Evolutionary conservation across 139 green algal genomes (phyloP), one percentile per base, ranked within the genome.

Genomic region (Tetraselmis chui): DNA sequence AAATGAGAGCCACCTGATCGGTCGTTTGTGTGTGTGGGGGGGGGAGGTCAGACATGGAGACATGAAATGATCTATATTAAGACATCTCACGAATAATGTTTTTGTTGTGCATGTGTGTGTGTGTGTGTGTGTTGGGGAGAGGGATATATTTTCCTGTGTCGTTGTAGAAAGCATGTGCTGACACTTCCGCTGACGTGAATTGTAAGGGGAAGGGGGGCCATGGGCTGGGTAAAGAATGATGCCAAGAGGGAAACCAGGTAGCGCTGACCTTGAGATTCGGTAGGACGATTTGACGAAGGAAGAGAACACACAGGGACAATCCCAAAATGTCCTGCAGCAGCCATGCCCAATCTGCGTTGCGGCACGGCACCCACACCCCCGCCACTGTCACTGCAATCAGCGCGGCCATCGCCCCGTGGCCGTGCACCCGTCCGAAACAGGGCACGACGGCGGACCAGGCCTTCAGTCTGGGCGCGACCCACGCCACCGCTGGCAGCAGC

Each of bases 291-390:
- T 89, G 87, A 23, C 89, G 83, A 45, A 98, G 85, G 1, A 97
- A 81, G 28, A 93, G 75, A 30, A 95, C 76, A 80, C 96, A 92
- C 32, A 98, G 77, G 18, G 76, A 85, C 1, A 96, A 81, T 18
- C 89, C 92, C 81, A 95, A 81, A 23, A 85, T 0, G 79, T 97
- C 91, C 84, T 96, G 92, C 30, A 95, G 83, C n/a, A 86, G 29
- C 93, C 93, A 97, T 2, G 85, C 87, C 91, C 87, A 95, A 11
- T 29, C 1, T 0, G 30, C 75, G 32, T 82, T 25, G 23, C 77
- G 75, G 28, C 76, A 80, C 1, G 80, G 2, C 1, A 81, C 59
- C 92, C 92, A 95, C 1, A 90, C 80, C 0, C 87, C 45, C 28
- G 86, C 87, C 31, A 90, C 59, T 1, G 75, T 80, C 25, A 79